These are phyloP conservation scores for Asterionellopsis glacialis DNA, from an alignment of 108 stramenopile genomes.

Conservation along the genomic window DNA sequence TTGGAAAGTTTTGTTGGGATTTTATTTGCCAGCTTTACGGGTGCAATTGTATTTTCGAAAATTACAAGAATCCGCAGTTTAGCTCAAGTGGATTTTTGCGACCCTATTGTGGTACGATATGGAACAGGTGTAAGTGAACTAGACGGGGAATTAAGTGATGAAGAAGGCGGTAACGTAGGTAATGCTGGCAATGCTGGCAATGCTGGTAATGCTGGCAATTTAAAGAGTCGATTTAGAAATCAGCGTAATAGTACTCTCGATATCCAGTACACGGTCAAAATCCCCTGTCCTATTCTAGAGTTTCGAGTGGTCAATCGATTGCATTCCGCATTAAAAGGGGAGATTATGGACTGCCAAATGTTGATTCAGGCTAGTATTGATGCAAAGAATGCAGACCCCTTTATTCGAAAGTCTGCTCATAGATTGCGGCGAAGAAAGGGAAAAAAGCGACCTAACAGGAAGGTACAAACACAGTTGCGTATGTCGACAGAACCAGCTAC, in stretches of 20 bases:
- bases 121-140: conserved; percentile 34
- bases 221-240: neutral
- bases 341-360: conserved; percentile 28
- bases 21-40: conserved; percentile 55
- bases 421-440: neutral
- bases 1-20: conserved; percentile 68
- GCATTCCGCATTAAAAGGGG: conserved; percentile 19
- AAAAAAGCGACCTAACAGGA: neutral
- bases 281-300: conserved; percentile 43
- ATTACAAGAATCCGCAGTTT: conserved; percentile 50
- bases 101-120: conserved; percentile 51
- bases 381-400: neutral
- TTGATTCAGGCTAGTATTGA: conserved; percentile 6
- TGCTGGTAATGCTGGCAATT: neutral
- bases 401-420: neutral
- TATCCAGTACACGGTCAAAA: too few species aligned
- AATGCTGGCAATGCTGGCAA: neutral
- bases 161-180: neutral
- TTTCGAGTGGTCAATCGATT: conserved; percentile 45
- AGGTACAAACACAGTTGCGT: neutral
- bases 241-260: conserved; percentile 6
- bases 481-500: neutral
- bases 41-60: conserved; percentile 74
- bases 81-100: conserved; percentile 56
- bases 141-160: neutral